Base-by-base conservation (phyloP, 2,329 filamentous ascomycete genomes). In the Botrytis cinerea region DNA sequence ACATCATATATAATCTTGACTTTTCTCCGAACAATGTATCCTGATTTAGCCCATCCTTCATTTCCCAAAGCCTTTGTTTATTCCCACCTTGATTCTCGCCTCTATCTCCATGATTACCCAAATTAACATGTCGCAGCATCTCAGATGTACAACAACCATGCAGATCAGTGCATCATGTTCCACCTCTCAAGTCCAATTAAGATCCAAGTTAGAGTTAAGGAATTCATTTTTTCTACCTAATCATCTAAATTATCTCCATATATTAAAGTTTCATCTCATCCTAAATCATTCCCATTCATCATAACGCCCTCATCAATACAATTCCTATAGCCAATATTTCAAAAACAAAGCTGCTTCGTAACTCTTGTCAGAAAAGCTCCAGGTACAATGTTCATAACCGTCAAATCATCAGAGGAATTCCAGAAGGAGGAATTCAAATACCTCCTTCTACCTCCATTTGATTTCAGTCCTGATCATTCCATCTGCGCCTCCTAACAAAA, bases 351-450 rank as follows among this genome's bases (percentile, higher is more conserved):
- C 25, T 54, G 4, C 48, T 28, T 54, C 64, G 10, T 68, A 28
- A 68, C 16, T 4, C 2, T 18, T 54, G 12, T 40, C 10, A 25
- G 48, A 32, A 35, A 59, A 25, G n/a, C 8, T 14, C 3, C 20
- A 43, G 32, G 32, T 22, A 25, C 28, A 43, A 43, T 16, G 66
- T 22, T 10, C 35, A 38, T 1, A 6, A 59, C 48, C 48, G 18
- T 32, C 40, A 20, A 57, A 69, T 69, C 66, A 57, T 68, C 18
- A 22, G 38, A 69, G 66, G 66, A 69, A 69, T 69, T 69, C 66
- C 48, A 59, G 48, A 69, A 69, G 25, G 66, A 43, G 66, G 66
- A 69, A 22, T 69, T 69, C 66, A 69, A 69, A 69, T 69, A 69
- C 66, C 66, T 25, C 66, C 66, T n/a, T 69, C 66, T 69, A 69